These are phyloP conservation scores for Pichia heedii DNA, from an alignment of 805 yeast genomes.

Conservation along the genomic window DNA sequence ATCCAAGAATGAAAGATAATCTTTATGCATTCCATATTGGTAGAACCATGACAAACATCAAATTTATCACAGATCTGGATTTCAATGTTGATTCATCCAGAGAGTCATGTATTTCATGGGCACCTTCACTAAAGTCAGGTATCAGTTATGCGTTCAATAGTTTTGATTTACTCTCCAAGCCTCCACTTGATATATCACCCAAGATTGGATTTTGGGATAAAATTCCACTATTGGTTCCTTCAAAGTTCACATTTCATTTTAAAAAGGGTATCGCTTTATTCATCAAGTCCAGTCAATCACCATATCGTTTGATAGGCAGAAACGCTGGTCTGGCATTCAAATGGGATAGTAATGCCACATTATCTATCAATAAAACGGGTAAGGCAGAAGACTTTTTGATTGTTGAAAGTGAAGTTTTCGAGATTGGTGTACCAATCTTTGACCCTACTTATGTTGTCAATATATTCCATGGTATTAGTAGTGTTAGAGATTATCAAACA, in stretches of 20 bases:
- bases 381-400: slow-evolving; percentile 42
- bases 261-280: slow-evolving; percentile 48
- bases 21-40: slow-evolving; percentile 51
- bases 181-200: slow-evolving; percentile 56
- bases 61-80: slow-evolving; percentile 41
- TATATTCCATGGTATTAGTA: slow-evolving; percentile 8
- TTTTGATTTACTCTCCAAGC: slow-evolving; percentile 60
- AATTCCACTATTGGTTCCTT: slow-evolving; percentile 45
- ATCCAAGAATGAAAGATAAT: slow-evolving; percentile 28
- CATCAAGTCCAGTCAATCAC: slow-evolving; percentile 52
- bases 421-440: slow-evolving; percentile 47
- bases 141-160: slow-evolving; percentile 52
- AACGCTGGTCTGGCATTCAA: slow-evolving; percentile 58
- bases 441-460: slow-evolving; percentile 25
- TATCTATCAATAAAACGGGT: slow-evolving; percentile 42
- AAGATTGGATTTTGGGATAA: slow-evolving; percentile 72
- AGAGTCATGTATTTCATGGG: slow-evolving; percentile 53
- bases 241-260: slow-evolving; percentile 39
- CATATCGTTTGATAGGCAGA: slow-evolving; percentile 47
- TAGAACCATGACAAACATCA: slow-evolving; percentile 57
- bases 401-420: slow-evolving; percentile 47
- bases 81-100: slow-evolving; percentile 36
- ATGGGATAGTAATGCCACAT: slow-evolving; percentile 48
- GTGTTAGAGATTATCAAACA: slow-evolving; percentile 31
- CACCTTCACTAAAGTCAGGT: slow-evolving; percentile 54